Conservation (phyloP, 345 rosid species). For the Odontarrhena argentea region DNA sequence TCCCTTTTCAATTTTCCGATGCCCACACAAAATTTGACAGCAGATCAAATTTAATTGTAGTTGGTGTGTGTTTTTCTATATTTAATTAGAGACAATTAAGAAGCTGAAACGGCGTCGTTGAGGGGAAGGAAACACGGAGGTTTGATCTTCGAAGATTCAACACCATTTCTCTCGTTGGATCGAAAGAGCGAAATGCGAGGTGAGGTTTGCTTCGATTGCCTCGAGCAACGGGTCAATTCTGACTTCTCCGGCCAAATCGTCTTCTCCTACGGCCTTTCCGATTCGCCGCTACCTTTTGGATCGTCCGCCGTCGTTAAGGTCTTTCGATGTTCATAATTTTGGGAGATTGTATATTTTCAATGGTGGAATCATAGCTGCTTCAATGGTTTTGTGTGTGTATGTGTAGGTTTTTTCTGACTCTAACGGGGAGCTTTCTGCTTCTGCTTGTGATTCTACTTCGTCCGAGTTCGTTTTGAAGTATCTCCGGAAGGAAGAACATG, state of each 20-base stretch:
- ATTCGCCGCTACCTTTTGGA: conserved; percentile 70
- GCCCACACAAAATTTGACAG: conserved; percentile 2
- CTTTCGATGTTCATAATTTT: not conserved
- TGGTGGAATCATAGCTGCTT: conserved; percentile 23
- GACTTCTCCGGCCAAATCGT: conserved; percentile 67
- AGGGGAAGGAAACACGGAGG: conserved; percentile 7
- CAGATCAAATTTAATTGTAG: too few relatives aligned
- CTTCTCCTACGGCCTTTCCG: conserved; percentile 69
- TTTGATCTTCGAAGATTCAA: not conserved
- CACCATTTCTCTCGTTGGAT: not conserved
- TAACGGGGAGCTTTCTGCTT: conserved; percentile 49
- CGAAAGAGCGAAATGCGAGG: conserved; percentile 38
- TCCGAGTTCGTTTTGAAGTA: conserved; percentile 64
- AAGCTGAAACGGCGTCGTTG: conserved; percentile 2
- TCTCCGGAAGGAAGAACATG: conserved; percentile 42
- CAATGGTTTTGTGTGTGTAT: not conserved
- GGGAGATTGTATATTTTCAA: not conserved
- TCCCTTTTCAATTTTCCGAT: conserved; percentile 16
- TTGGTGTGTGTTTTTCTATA: too few relatives aligned
- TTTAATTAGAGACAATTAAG: too few relatives aligned
- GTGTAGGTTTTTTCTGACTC: conserved; percentile 51
- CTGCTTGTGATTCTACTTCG: conserved; percentile 29
- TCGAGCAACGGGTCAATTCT: conserved; percentile 60
- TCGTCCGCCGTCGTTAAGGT: conserved; percentile 84
- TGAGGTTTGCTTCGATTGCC: conserved; percentile 65